Conservation (phyloP, 2,329 filamentous ascomycete species). For the Plectosphaerella sp. region DNA sequence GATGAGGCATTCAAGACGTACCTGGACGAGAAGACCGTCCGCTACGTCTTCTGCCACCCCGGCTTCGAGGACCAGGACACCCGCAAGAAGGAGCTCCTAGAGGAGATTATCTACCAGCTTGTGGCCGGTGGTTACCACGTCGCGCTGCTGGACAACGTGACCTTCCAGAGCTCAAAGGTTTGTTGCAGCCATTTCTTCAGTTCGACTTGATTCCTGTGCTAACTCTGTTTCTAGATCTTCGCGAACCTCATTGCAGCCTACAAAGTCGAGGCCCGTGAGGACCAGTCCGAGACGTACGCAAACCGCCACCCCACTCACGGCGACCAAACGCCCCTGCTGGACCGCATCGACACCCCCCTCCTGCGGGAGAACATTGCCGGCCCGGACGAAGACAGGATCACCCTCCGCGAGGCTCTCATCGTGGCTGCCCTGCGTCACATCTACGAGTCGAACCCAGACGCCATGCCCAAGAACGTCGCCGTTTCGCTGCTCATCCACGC, state of each 20-base stretch:
- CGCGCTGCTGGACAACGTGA: slow-evolving; percentile 58
- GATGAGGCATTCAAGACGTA: slow-evolving; percentile 51
- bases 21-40: slow-evolving; percentile 46
- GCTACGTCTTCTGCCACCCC: slow-evolving; percentile 68
- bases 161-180: slow-evolving; percentile 62
- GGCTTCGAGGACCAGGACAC: slow-evolving; percentile 30
- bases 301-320: too few relatives aligned
- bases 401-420: slow-evolving; percentile 14
- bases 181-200: neutral
- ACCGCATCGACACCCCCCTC: neutral
- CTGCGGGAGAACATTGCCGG: neutral
- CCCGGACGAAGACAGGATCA: slow-evolving; percentile 4
- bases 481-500: slow-evolving; percentile 1
- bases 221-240: neutral
- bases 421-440: slow-evolving; percentile 3
- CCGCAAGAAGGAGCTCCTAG: slow-evolving; percentile 12
- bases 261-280: neutral
- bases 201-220: neutral
- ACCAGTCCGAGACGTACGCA: too few relatives aligned
- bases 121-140: slow-evolving; percentile 54
- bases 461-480: neutral
- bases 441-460: neutral
- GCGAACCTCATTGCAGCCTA: neutral
- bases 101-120: slow-evolving; percentile 50
- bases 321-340: neutral